These are phyloP conservation scores for Penicillium egyptiacum DNA, from an alignment of 495 filamentous ascomycete genomes.

Conservation along the genomic window DNA sequence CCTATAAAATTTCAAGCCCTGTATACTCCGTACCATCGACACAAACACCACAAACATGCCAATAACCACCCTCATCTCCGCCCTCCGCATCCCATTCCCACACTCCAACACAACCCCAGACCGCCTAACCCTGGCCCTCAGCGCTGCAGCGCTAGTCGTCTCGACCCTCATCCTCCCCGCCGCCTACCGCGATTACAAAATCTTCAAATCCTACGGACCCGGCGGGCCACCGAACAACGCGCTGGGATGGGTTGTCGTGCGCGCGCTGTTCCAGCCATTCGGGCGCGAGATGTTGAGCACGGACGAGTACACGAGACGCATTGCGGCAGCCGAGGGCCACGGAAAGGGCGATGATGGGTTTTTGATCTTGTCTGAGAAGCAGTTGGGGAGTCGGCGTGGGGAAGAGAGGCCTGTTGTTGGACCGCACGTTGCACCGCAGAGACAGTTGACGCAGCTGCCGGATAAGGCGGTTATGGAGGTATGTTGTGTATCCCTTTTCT, in stretches of 20 bases:
- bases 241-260: slow-evolving; percentile 36
- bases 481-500: slow-evolving; percentile 4
- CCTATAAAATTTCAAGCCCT: background rate
- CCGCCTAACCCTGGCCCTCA: slow-evolving; percentile 20
- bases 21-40: background rate
- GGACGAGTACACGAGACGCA: slow-evolving; percentile 27
- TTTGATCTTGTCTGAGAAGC: slow-evolving; percentile 19
- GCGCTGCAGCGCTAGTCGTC: slow-evolving; percentile 25
- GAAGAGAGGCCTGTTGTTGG: slow-evolving; percentile 29
- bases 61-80: slow-evolving; percentile 15
- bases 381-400: slow-evolving; percentile 13
- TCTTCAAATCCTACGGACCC: slow-evolving; percentile 36
- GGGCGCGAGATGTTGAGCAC: slow-evolving; percentile 36
- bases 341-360: slow-evolving; percentile 26
- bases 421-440: slow-evolving; percentile 37
- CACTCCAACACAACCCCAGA: slow-evolving; percentile 11
- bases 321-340: slow-evolving; percentile 31
- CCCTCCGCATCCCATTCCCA: slow-evolving; percentile 15
- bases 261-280: slow-evolving; percentile 31
- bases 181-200: slow-evolving; percentile 35
- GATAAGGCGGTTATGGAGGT: slow-evolving; percentile 32
- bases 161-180: slow-evolving; percentile 27
- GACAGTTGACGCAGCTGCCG: slow-evolving; percentile 35
- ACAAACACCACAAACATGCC: slow-evolving; percentile 15
- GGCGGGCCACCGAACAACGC: slow-evolving; percentile 37